These are phyloP conservation scores for Xerocomus nothofagi DNA, from an alignment of 1,284 basidiomycete genomes.

Conservation along the genomic window DNA sequence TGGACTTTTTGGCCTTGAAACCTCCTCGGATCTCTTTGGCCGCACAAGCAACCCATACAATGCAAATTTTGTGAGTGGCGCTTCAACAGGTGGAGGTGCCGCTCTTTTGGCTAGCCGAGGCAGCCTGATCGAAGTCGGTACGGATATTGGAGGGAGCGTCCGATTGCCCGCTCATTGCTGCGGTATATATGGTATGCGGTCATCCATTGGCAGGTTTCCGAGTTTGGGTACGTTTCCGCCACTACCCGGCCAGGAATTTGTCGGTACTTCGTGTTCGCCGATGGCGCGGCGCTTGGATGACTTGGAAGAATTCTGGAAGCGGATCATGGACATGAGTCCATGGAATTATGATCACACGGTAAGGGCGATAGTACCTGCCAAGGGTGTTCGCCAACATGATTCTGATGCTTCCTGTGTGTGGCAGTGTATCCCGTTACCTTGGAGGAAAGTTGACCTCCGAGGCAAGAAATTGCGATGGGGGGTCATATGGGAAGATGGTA, in stretches of 20 bases:
- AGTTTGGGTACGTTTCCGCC: conserved; percentile 24
- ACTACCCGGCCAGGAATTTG: conserved; percentile 43
- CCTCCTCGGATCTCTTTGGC: conserved; percentile 55
- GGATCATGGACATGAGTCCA: conserved; percentile 37
- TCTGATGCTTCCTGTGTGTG: neutral
- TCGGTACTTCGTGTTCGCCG: conserved; percentile 43
- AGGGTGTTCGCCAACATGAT: neutral
- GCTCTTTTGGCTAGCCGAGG: conserved; percentile 47
- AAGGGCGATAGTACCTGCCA: conserved; percentile 1
- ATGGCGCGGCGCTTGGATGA: conserved; percentile 52
- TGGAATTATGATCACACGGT: conserved; percentile 38
- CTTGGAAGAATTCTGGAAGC: conserved; percentile 42
- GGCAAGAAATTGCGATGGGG: conserved; percentile 36
- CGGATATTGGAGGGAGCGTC: conserved; percentile 49
- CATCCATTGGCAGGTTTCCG: conserved; percentile 42
- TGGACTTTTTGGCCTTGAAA: conserved; percentile 56
- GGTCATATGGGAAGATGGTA: conserved; percentile 37
- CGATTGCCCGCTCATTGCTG: conserved; percentile 55
- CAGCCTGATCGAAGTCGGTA: conserved; percentile 48
- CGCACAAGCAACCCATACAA: conserved; percentile 48
- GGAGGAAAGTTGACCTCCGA: conserved; percentile 33
- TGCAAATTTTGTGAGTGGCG: conserved; percentile 42
- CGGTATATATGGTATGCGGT: conserved; percentile 55
- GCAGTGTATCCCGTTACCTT: conserved; percentile 39
- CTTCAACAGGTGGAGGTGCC: conserved; percentile 49